Percentiles rank a stretch among this genome's conserved stretches.
These are phyloP conservation scores for Seminavis robusta DNA, from an alignment of 108 stramenopile species.

Conservation along the genomic window DNA sequence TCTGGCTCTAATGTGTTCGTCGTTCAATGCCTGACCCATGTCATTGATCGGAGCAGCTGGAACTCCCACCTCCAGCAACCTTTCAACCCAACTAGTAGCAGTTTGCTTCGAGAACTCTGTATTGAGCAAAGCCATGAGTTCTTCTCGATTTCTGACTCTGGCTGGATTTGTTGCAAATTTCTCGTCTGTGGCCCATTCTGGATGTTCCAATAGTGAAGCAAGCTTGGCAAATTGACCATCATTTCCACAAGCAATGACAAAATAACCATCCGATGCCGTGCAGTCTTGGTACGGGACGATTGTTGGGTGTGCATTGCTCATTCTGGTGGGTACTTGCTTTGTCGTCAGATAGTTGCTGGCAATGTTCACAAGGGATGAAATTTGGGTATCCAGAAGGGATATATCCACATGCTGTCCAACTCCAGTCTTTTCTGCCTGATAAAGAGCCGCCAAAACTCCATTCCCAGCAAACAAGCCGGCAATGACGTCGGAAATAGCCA, in stretches of 20 bases:
- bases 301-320: slow-evolving; percentile 43
- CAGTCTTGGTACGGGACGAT: slow-evolving; percentile 54
- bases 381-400: slow-evolving; percentile 38
- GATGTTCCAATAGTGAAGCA: slow-evolving; percentile 19
- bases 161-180: slow-evolving; percentile 28
- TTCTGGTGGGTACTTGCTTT: slow-evolving; percentile 22
- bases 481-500: slow-evolving; percentile 39
- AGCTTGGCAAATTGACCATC: slow-evolving; percentile 37
- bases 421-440: slow-evolving; percentile 22
- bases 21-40: slow-evolving; percentile 36
- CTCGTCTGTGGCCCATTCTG: slow-evolving; percentile 21
- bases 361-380: slow-evolving; percentile 29
- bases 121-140: slow-evolving; percentile 23
- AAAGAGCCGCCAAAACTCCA: slow-evolving; percentile 31
- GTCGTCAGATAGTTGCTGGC: slow-evolving; percentile 33
- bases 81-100: slow-evolving; percentile 30
- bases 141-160: slow-evolving; percentile 26
- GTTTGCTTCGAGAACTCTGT: slow-evolving; percentile 17
- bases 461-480: slow-evolving; percentile 38
- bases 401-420: slow-evolving; percentile 26
- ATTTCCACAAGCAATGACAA: slow-evolving; percentile 43
- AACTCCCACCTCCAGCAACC: slow-evolving; percentile 32
- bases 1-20: slow-evolving; percentile 24
- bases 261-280: too few relatives aligned
- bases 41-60: slow-evolving; percentile 34